Percentiles rank a stretch among this genome's conserved stretches.
These are phyloP conservation scores for Haemoproteus tartakovskyi DNA, from an alignment of 169 alveolate genomes.

Conservation along the genomic window DNA sequence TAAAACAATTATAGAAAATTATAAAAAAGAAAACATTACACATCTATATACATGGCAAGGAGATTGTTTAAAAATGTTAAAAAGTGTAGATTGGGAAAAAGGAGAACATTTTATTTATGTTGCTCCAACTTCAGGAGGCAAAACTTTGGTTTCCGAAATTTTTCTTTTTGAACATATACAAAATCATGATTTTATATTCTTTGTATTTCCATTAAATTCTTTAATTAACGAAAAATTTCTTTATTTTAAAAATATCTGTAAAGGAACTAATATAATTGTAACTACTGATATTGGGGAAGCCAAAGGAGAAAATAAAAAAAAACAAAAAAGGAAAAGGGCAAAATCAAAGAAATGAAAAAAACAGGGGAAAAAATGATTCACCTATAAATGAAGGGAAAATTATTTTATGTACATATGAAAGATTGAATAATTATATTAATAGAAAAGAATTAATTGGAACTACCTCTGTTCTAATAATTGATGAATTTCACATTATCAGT, in stretches of 20 bases:
- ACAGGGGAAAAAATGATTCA: no score
- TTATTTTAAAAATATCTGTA: constrained; percentile 33
- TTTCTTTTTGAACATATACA: constrained; percentile 33
- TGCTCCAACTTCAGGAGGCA: constrained; percentile 59
- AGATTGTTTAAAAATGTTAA: constrained; percentile 24
- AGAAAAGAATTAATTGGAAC: constrained; percentile 1
- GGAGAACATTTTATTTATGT: constrained; percentile 41
- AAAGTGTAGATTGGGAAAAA: constrained; percentile 22
- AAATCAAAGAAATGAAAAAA: no score
- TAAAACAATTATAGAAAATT: constrained; percentile 7
- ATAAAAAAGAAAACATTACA: constrained; percentile 23
- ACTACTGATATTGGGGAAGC: constrained; percentile 10
- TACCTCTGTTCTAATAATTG: constrained; percentile 16
- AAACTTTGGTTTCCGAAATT: constrained; percentile 44
- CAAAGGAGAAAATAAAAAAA: no score
- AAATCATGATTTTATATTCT: constrained; percentile 5
- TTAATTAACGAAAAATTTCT: constrained; percentile 41
- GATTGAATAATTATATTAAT: constrained; percentile 17
- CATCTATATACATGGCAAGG: constrained; percentile 44
- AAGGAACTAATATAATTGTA: constrained; percentile 12
- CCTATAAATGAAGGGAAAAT: constrained; percentile 15
- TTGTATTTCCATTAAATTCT: constrained; percentile 48
- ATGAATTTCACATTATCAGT: constrained; percentile 38
- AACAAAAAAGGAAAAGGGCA: no score
- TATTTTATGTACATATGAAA: constrained; percentile 49